Evolutionary conservation across 768 basidiomycete species (phyloP).

Genomic region (Baorangia bicolor): DNA sequence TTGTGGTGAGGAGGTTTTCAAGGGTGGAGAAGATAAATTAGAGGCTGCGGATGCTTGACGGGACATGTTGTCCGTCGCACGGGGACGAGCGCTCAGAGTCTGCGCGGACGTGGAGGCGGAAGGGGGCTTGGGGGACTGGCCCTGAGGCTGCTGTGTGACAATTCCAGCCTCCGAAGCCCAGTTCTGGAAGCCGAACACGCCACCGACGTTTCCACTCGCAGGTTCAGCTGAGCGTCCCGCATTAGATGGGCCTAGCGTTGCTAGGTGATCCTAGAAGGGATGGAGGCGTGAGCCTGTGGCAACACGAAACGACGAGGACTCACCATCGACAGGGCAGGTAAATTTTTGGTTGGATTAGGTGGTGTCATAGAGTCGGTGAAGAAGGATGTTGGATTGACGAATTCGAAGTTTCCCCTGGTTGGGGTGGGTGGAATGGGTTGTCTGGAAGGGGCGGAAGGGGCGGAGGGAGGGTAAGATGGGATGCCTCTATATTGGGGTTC

Average conservation of each 20-base stretch:
- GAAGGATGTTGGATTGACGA: conserved; percentile 30
- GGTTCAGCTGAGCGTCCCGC: conserved; percentile 22
- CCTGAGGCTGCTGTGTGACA: conserved; percentile 17
- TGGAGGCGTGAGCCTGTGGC: conserved; percentile 1
- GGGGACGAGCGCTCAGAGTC: conserved; percentile 19
- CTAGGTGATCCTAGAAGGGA: conserved; percentile 27
- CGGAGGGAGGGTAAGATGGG: background rate
- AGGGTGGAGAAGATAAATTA: conserved; percentile 19
- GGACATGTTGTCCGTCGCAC: conserved; percentile 30
- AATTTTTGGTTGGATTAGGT: conserved; percentile 24
- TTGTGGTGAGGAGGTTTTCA: conserved; percentile 25
- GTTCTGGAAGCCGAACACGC: conserved; percentile 26
- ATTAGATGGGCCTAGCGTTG: conserved; percentile 28
- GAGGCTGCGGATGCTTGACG: conserved; percentile 31
- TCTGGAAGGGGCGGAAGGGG: conserved; percentile 6
- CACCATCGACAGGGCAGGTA: conserved; percentile 34
- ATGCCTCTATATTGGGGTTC: conserved; percentile 13
- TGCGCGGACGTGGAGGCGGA: conserved; percentile 5
- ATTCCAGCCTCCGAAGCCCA: conserved; percentile 35
- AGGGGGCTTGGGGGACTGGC: conserved; percentile 7
- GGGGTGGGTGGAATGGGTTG: conserved; percentile 23
- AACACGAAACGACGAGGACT: conserved; percentile 2
- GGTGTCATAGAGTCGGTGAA: conserved; percentile 21
- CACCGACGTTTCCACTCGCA: conserved; percentile 4
- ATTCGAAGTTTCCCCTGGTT: conserved; percentile 21